Base-by-base conservation (phyloP, 1,284 basidiomycete species). In the Ustilago cynodontis region DNA sequence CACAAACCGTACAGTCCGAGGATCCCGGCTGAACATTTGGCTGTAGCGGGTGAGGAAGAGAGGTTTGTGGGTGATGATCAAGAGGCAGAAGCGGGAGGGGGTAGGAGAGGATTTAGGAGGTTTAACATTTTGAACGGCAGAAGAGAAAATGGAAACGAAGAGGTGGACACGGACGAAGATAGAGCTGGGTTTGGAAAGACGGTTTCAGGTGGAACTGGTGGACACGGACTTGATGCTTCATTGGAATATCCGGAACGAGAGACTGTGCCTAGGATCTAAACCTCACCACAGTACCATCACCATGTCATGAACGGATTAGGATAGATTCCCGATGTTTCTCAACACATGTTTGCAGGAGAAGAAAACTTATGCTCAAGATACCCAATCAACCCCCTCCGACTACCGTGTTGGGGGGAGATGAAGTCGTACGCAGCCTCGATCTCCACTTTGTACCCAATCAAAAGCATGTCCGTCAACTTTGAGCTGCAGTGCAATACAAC, bases 1-100 rank as follows among this genome's bases (percentile, higher is more conserved):
- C 81, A 82, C 49, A 79, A 79, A 37, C 81, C 81, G 4, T 82
- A 68, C 68, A 54, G 53, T 33, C 78, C 78, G 0, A 55, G 78
- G 20, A 74, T 79, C 22, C 75, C 75, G 8, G n/a, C n/a, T 2
- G 75, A 77, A 31, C 53, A 58, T 20, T n/a, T 76, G 39, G 16
- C 49, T 14, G 51, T 39, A 0, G 65, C 62, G 1, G 45, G 24
- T 9, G 66, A 66, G n/a, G 43, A 52, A 2, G 20, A 43, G 24
- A 20, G 26, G 18, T 56, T 33, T 28, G 35, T 2, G 1, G 20
- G 56, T 7, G 47, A 53, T 4, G 50, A 22, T 1, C 13, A 28
- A 3, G 45, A 47, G 0, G 37, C 50, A 7, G 37, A 14, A 8
- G 50, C 9, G n/a, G 31, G 10, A 1, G 51, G 56, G 1, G 47